Conservation (phyloP, 208 protist genomes). For the Leishmania arabica region DNA sequence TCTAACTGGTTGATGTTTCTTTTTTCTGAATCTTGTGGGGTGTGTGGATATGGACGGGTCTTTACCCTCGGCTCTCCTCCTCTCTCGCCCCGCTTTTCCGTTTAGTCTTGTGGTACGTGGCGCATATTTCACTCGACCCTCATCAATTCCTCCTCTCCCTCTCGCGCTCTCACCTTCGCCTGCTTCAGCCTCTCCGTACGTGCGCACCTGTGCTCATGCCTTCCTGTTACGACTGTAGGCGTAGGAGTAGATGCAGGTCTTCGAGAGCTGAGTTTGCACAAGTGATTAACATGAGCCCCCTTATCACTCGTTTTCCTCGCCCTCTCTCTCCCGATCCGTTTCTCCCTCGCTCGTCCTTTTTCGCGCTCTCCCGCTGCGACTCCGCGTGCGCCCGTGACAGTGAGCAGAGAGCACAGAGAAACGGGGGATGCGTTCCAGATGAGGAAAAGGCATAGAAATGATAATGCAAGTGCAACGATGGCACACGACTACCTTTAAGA, state of each 20-base stretch:
- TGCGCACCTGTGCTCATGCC: background rate
- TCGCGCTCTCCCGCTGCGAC: background rate
- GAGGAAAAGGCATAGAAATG: slow-evolving; percentile 7
- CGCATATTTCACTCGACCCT: background rate
- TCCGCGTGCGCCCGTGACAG: background rate
- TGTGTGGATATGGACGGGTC: background rate
- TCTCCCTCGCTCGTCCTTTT: background rate
- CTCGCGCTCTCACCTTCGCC: background rate
- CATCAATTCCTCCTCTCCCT: background rate
- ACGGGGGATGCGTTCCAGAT: background rate
- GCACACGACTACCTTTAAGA: background rate
- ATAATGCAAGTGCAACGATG: background rate
- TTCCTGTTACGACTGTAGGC: background rate
- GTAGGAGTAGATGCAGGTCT: background rate
- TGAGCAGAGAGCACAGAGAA: background rate
- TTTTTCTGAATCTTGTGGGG: background rate
- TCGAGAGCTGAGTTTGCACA: background rate
- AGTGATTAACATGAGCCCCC: background rate
- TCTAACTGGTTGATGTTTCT: background rate
- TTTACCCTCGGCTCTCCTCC: background rate
- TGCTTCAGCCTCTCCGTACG: background rate
- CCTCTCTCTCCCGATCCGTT: background rate
- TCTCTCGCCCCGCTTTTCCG: background rate
- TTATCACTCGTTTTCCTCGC: background rate
- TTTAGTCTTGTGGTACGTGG: background rate